These are phyloP conservation scores for Fusarium algeriense DNA, from an alignment of 2,329 filamentous ascomycete species.

Conservation along the genomic window DNA sequence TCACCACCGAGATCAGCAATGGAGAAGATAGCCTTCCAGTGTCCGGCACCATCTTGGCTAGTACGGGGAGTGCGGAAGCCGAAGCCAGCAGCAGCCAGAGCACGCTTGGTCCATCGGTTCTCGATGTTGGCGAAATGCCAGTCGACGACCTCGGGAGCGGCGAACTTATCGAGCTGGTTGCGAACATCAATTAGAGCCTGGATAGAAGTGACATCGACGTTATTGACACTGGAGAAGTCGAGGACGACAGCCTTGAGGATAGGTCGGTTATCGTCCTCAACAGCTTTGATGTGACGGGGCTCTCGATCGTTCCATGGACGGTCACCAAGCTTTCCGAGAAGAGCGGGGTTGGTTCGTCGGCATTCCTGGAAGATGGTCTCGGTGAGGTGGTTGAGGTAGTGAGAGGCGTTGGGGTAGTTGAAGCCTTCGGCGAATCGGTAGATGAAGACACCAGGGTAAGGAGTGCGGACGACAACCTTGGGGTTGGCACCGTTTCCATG, in stretches of 20 bases:
- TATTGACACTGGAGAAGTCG: constrained; percentile 67
- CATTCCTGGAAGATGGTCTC: constrained; percentile 60
- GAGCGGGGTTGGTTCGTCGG: constrained; percentile 58
- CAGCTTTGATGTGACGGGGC: constrained; percentile 52
- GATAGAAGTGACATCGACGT: constrained; percentile 67
- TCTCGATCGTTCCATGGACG: constrained; percentile 70
- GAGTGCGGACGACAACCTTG: constrained; percentile 57
- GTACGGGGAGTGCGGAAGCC: constrained; percentile 55
- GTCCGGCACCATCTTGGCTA: constrained; percentile 43
- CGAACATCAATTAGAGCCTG: constrained; percentile 67
- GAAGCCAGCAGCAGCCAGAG: constrained; percentile 66
- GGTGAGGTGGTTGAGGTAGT: constrained; percentile 63
- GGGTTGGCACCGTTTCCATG: constrained; percentile 66
- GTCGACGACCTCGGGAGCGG: constrained; percentile 59
- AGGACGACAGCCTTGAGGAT: constrained; percentile 67
- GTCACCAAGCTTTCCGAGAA: constrained; percentile 62
- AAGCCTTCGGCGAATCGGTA: constrained; percentile 68
- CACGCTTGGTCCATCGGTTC: constrained; percentile 69
- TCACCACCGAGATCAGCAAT: constrained; percentile 86
- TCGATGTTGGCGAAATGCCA: constrained; percentile 66
- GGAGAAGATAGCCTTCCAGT: constrained; percentile 85
- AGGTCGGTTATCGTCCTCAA: constrained; percentile 57
- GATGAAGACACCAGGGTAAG: constrained; percentile 66
- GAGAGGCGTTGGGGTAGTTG: constrained; percentile 67
- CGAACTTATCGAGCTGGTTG: constrained; percentile 65